These are phyloP conservation scores for Mortierella sp. DNA, from an alignment of 371 early-diverging fungal genomes.

Conservation along the genomic window DNA sequence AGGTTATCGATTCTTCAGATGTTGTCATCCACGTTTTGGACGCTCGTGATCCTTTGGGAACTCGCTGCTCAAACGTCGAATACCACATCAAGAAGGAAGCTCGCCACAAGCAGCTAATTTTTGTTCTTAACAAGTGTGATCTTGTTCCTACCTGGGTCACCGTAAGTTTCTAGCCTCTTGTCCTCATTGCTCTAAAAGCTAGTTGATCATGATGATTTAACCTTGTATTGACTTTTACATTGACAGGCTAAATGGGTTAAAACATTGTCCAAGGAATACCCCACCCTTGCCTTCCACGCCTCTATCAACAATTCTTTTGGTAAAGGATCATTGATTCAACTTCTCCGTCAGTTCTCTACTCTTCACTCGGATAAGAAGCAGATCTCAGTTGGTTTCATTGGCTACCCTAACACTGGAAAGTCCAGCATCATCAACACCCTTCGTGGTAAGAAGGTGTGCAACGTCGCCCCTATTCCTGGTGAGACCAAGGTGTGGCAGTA, in stretches of 20 bases:
- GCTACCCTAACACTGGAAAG: constrained; percentile 98
- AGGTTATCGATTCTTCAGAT: constrained; percentile 99
- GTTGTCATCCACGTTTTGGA: constrained; percentile 99
- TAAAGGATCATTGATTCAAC: constrained; percentile 97
- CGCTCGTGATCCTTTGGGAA: constrained; percentile 98
- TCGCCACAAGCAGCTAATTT: constrained; percentile 97
- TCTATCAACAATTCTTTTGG: constrained; percentile 98
- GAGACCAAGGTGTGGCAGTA: constrained; percentile 99
- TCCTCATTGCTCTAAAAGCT: not conserved
- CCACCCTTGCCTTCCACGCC: constrained; percentile 99
- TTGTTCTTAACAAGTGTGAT: constrained; percentile 99
- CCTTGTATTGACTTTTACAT: not conserved
- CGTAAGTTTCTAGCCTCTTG: constrained; percentile 60
- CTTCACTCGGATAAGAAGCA: constrained; percentile 98
- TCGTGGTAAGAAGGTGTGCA: constrained; percentile 97
- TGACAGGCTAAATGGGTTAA: constrained; percentile 91
- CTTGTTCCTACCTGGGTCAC: constrained; percentile 99
- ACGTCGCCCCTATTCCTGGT: constrained; percentile 99
- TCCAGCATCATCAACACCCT: constrained; percentile 99
- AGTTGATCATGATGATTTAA: not conserved
- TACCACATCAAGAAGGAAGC: constrained; percentile 94
- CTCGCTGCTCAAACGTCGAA: constrained; percentile 95
- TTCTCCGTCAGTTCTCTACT: constrained; percentile 96
- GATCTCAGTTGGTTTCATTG: constrained; percentile 98
- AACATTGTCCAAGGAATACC: constrained; percentile 90